These are phyloP conservation scores for Cytospora paraplurivora DNA, from an alignment of 2,329 filamentous ascomycete species.

Conservation along the genomic window DNA sequence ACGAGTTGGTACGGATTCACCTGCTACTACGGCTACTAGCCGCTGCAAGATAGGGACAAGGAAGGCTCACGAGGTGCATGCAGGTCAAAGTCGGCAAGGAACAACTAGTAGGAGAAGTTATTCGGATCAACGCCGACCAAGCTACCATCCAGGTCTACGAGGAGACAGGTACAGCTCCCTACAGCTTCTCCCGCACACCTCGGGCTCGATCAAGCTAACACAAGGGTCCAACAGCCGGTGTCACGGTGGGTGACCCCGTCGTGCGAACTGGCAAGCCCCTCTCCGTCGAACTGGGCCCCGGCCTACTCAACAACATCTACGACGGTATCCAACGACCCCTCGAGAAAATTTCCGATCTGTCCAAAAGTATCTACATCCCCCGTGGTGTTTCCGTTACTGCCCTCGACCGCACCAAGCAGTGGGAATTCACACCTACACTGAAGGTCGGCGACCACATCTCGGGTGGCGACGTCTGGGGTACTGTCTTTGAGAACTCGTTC, in stretches of 20 bases:
- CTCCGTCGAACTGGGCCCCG: constrained; percentile 94
- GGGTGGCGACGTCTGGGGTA: constrained; percentile 94
- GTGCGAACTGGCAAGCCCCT: constrained; percentile 88
- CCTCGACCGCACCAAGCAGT: constrained; percentile 88
- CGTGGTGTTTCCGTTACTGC: constrained; percentile 87
- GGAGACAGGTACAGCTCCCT: constrained; percentile 74
- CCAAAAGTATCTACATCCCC: constrained; percentile 95
- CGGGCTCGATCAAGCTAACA: constrained; percentile 26
- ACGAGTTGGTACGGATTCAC: constrained; percentile 78
- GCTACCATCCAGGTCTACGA: constrained; percentile 99
- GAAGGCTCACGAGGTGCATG: constrained; percentile 19
- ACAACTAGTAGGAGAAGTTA: constrained; percentile 92
- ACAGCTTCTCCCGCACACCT: constrained; percentile 5
- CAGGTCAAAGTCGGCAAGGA: constrained; percentile 92
- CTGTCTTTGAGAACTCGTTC: constrained; percentile 94
- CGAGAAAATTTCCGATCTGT: constrained; percentile 74
- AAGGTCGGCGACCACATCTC: constrained; percentile 98
- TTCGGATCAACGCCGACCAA: constrained; percentile 94
- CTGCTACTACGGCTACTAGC: neutral
- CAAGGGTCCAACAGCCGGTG: constrained; percentile 66
- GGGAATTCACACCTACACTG: constrained; percentile 88
- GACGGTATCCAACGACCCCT: constrained; percentile 98
- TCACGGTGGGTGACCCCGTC: constrained; percentile 94
- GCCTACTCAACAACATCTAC: constrained; percentile 98
- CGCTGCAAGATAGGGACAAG: neutral